A percentile compares a stretch with the other conserved stretches of the same genome.
Evolutionary conservation across 148 eudicot genomes (phyloP).

Genomic region (Vaccinium darrowii): DNA sequence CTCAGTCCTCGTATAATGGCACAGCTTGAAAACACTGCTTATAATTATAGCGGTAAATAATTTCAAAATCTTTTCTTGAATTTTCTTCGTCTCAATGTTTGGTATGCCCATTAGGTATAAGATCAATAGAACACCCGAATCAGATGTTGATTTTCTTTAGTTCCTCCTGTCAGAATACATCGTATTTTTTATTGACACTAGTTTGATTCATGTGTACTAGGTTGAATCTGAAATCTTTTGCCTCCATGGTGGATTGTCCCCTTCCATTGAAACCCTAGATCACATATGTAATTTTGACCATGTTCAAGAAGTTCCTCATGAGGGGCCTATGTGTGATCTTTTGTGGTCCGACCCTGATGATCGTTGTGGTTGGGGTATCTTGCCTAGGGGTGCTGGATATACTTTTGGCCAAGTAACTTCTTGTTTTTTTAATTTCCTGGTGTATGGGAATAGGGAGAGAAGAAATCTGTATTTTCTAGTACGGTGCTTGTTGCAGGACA

Average conservation of each 20-base stretch:
- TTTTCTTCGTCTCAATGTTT: not conserved
- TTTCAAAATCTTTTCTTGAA: not conserved
- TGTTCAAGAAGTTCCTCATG: slow-evolving; percentile 98
- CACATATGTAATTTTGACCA: slow-evolving; percentile 87
- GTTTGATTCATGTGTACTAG: slow-evolving; percentile 18
- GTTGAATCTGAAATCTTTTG: slow-evolving; percentile 96
- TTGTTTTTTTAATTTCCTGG: slow-evolving; percentile 1
- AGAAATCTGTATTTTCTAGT: not conserved
- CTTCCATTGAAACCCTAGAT: slow-evolving; percentile 91
- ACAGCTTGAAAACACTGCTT: not conserved
- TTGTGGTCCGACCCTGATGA: slow-evolving; percentile 98
- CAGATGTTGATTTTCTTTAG: not conserved
- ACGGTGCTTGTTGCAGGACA: slow-evolving; percentile 50
- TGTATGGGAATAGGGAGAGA: not conserved
- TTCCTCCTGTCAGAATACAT: not conserved
- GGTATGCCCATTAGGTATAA: not conserved
- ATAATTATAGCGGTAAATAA: not conserved
- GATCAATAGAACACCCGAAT: not conserved
- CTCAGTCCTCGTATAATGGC: not conserved
- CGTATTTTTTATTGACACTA: not conserved
- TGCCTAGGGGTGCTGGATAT: slow-evolving; percentile 96
- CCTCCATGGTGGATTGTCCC: slow-evolving; percentile 93
- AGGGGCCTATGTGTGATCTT: slow-evolving; percentile 97
- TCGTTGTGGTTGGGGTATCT: slow-evolving; percentile 98
- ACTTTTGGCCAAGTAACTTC: slow-evolving; percentile 81